Percentiles rank a stretch among this genome's conserved stretches.
Conservation (phyloP, 2,329 filamentous ascomycete genomes). For the Aspergillus awamori region DNA sequence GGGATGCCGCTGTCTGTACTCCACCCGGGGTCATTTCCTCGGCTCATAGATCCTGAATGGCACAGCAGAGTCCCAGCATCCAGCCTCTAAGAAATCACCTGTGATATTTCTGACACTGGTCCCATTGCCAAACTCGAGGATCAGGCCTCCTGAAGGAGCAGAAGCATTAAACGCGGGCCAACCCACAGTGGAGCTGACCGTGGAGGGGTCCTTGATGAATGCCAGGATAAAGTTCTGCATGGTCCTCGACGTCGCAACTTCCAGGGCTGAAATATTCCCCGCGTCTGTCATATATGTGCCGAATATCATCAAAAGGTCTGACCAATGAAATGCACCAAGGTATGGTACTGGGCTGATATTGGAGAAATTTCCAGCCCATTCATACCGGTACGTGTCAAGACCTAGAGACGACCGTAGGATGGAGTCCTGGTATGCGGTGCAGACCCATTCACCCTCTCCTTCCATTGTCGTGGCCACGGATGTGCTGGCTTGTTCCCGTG, state of each 20-base stretch:
- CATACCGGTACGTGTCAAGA: conserved; percentile 43
- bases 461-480: conserved; percentile 13
- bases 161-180: conserved; percentile 27
- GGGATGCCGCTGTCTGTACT: too few relatives aligned
- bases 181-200: conserved; percentile 3
- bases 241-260: conserved; percentile 20
- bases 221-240: conserved; percentile 31
- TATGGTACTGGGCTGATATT: conserved; percentile 45
- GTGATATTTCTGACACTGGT: not conserved
- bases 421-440: conserved; percentile 12
- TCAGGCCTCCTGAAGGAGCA: conserved; percentile 1
- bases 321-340: conserved; percentile 49
- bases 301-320: conserved; percentile 28
- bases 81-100: conserved; percentile 1
- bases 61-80: not conserved
- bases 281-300: conserved; percentile 21
- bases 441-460: conserved; percentile 13
- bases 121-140: conserved; percentile 8
- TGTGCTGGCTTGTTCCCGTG: conserved; percentile 19
- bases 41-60: conserved; percentile 27
- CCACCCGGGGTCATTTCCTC: too few relatives aligned
- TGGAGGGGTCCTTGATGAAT: conserved; percentile 24
- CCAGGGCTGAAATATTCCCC: conserved; percentile 14
- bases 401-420: conserved; percentile 12
- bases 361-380: conserved; percentile 43